Conservation (phyloP, 306 rosid species). For the Ziziphus jujuba region DNA sequence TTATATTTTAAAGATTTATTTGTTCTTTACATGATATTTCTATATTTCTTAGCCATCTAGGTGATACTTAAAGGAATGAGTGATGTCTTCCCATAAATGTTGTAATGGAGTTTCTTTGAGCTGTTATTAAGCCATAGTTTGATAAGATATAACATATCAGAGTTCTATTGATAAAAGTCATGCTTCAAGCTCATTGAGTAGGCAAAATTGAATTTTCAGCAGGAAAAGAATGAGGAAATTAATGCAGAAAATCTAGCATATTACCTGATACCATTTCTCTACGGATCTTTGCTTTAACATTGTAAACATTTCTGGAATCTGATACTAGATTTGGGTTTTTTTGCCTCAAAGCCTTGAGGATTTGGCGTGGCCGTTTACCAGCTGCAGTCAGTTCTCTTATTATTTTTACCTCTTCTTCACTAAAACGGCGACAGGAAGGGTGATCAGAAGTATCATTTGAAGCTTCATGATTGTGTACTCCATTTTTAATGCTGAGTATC, state of each 20-base stretch:
- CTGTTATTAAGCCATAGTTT: no score
- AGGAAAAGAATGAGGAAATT: neutral
- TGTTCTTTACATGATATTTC: no score
- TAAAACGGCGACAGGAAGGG: conserved; percentile 11
- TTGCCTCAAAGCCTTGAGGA: conserved; percentile 2
- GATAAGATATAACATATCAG: no score
- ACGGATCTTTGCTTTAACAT: conserved; percentile 3
- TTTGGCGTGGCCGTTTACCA: conserved; percentile 14
- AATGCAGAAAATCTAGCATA: neutral
- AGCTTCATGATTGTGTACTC: conserved; percentile 3
- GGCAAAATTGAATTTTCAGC: no score
- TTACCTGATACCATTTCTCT: conserved; percentile 13
- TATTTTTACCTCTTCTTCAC: neutral
- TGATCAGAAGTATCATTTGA: neutral
- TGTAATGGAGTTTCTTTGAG: no score
- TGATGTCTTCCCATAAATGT: no score
- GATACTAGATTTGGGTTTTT: neutral
- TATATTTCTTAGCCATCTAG: no score
- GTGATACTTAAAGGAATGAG: no score
- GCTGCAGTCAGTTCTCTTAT: conserved; percentile 6
- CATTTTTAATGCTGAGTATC: neutral
- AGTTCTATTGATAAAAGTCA: no score
- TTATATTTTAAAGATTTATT: no score
- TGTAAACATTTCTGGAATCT: conserved; percentile 1
- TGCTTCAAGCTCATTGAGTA: no score